Evolutionary conservation across 306 rosid genomes (phyloP), one percentile per base, ranked within the genome.

Genomic region (Arachis stenosperma): DNA sequence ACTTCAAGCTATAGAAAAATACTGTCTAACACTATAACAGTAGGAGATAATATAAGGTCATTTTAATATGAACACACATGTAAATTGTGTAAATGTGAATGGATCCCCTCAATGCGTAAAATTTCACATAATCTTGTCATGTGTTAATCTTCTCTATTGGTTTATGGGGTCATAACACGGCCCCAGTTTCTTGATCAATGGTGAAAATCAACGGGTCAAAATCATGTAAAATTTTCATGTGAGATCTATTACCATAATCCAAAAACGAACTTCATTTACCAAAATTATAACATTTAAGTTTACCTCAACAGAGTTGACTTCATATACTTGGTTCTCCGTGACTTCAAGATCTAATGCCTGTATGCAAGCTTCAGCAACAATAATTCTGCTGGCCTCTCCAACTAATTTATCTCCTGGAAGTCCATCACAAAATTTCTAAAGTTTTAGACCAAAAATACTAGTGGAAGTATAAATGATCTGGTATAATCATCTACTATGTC

Each of bases 361-460:
- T 55, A 93, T 27, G 79, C 98, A 93, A 76, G 98, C 97, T 86
- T 93, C 98, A 22, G 98, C 98, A 79, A 93, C 96, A 15, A 86
- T 86, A 61, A 91, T 82, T 80, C 98, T 88, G 80, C 98, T 93
- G 70, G 82, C 97, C 68, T 93, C 98, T 59, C 98, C 98, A 37
- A 91, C 90, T 47, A 93, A 84, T 85, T 88, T 89, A 82, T 93
- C 98, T 69, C 98, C 97, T 93, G 92, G 46, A 64, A 81, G 12
- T 62, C 65, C 40, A 48, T 64, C 2, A 10, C 54, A 30, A 64
- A n/a, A 51, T 55, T 33, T 75, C 61, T 46, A 46, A 50, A 71
- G 68, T 46, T 12, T 64, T 13, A 39, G 55, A 67, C 51, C 70
- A 53, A 39, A 39, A 68, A n/a, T 9, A 40, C 42, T 44, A 61